phyloP scores from a whole-genome alignment of 306 rosid genomes.

The Sophora flavescens region DNA sequence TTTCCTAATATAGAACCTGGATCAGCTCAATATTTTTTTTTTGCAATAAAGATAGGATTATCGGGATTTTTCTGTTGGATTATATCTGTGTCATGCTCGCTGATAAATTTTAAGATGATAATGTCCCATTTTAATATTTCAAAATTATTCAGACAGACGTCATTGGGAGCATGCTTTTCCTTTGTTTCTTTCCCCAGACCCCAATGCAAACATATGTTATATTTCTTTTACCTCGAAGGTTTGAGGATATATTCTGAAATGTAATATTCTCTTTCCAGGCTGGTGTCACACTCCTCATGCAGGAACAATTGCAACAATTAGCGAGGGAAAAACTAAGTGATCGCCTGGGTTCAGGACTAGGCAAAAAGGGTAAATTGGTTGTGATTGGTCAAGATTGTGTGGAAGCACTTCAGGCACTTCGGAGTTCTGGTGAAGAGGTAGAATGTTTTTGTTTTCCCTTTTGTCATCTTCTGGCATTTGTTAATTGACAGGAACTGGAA shows the following conservation, averaged over 20 bases:
- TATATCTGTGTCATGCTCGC: constrained; percentile 13
- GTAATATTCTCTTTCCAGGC: constrained; percentile 61
- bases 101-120: constrained; percentile 30
- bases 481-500: background rate
- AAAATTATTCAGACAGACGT: background rate
- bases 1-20: constrained; percentile 3
- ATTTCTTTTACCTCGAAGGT: background rate
- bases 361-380: constrained; percentile 70
- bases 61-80: constrained; percentile 17
- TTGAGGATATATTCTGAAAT: constrained; percentile 26
- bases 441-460: constrained; percentile 9
- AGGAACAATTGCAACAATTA: constrained; percentile 81
- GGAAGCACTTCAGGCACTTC: constrained; percentile 91
- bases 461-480: background rate
- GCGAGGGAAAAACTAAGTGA: constrained; percentile 66
- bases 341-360: constrained; percentile 50
- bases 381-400: constrained; percentile 92
- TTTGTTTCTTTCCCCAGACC: too few species aligned
- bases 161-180: constrained; percentile 9
- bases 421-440: constrained; percentile 84
- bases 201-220: background rate
- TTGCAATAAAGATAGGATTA: background rate
- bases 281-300: constrained; percentile 85
- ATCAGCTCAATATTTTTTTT: constrained; percentile 1
- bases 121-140: background rate